Conservation (phyloP, 2,329 filamentous ascomycete genomes). For the Penicillium sp. region DNA sequence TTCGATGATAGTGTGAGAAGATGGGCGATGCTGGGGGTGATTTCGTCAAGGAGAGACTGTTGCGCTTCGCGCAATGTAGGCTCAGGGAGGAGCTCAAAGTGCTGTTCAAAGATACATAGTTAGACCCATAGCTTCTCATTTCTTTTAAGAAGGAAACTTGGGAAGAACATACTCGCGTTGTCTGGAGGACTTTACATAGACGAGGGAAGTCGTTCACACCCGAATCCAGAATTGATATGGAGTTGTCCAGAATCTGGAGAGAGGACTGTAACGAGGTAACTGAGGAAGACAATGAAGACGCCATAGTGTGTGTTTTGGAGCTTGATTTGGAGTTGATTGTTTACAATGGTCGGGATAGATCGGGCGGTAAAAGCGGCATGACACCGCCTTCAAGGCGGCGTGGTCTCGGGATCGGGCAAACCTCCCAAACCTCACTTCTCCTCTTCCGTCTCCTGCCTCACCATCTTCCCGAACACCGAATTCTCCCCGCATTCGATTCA, state of each 20-base stretch:
- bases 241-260: constrained; percentile 61
- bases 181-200: constrained; percentile 61
- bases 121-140: not conserved
- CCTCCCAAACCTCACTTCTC: constrained; percentile 38
- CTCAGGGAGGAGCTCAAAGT: constrained; percentile 90
- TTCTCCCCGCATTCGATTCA: constrained; percentile 30
- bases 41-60: constrained; percentile 79
- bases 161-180: constrained; percentile 52
- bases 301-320: constrained; percentile 28
- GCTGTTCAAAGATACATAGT: constrained; percentile 49
- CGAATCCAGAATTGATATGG: constrained; percentile 60
- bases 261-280: constrained; percentile 61
- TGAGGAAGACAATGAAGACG: constrained; percentile 55
- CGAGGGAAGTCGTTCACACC: constrained; percentile 64
- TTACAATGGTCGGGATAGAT: constrained; percentile 24
- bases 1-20: constrained; percentile 79
- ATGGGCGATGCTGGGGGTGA: constrained; percentile 77
- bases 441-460: constrained; percentile 32
- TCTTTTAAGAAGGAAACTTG: not conserved
- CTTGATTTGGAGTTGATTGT: constrained; percentile 20
- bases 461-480: constrained; percentile 27
- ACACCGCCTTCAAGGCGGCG: constrained; percentile 24
- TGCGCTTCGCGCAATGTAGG: constrained; percentile 78
- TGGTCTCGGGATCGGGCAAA: constrained; percentile 34
- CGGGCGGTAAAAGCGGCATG: constrained; percentile 33